Evolutionary conservation across 2,329 filamentous ascomycete genomes (phyloP).

Genomic region (Fusarium ambrosium): DNA sequence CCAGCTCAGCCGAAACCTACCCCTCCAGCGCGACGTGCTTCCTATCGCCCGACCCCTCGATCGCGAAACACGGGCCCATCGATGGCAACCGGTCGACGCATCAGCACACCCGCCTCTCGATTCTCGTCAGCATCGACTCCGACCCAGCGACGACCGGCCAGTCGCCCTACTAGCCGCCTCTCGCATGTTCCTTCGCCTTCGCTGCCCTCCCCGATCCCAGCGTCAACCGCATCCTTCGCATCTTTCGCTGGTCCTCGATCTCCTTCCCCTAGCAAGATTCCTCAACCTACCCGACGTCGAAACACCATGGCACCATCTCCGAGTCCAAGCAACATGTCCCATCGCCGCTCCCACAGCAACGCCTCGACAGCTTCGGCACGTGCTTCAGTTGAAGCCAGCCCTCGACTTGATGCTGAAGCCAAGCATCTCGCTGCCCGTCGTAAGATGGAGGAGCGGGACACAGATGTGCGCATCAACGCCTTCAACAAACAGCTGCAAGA

Average conservation of each 20-base stretch:
- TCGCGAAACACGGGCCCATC: constrained; percentile 52
- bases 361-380: constrained; percentile 58
- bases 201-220: constrained; percentile 32
- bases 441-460: constrained; percentile 79
- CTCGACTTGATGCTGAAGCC: constrained; percentile 74
- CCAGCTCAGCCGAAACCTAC: constrained; percentile 37
- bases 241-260: constrained; percentile 52
- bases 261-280: constrained; percentile 60
- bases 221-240: constrained; percentile 52
- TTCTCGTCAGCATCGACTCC: constrained; percentile 49
- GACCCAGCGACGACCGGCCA: constrained; percentile 39
- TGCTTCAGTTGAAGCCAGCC: constrained; percentile 54
- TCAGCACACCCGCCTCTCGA: constrained; percentile 54
- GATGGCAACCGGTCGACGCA: constrained; percentile 57
- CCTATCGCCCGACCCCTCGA: constrained; percentile 45
- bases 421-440: constrained; percentile 80
- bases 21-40: constrained; percentile 45
- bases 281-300: constrained; percentile 42
- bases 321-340: constrained; percentile 24
- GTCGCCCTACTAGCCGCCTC: constrained; percentile 57
- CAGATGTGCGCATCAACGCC: constrained; percentile 82
- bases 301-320: constrained; percentile 38
- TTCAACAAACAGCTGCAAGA: constrained; percentile 84
- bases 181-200: constrained; percentile 52
- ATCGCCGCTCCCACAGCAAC: constrained; percentile 62